Conservation (phyloP, 495 filamentous ascomycete genomes). For the Neurospora africana region DNA sequence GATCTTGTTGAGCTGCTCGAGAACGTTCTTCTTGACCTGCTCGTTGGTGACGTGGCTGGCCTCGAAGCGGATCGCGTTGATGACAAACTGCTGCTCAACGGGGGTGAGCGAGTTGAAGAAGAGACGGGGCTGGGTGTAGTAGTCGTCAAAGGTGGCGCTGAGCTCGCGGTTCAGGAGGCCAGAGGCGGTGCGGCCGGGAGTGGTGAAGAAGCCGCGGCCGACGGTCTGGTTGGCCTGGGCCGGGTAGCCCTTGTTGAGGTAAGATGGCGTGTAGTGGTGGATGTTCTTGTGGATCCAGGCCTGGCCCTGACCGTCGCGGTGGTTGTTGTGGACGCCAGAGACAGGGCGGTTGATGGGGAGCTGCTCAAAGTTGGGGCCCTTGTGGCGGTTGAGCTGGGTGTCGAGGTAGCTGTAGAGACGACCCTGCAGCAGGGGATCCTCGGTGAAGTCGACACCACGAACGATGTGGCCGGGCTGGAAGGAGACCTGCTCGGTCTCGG, state of each 20-base stretch:
- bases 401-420: constrained; percentile 68
- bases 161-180: constrained; percentile 48
- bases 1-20: constrained; percentile 61
- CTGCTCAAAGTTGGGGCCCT: constrained; percentile 67
- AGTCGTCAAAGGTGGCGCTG: constrained; percentile 59
- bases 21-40: constrained; percentile 50
- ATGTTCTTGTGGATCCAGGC: constrained; percentile 44
- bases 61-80: constrained; percentile 75
- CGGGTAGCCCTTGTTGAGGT: constrained; percentile 53
- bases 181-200: constrained; percentile 44
- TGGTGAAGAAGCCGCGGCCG: constrained; percentile 66
- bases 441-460: constrained; percentile 60
- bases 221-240: constrained; percentile 58
- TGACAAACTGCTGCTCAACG: constrained; percentile 63
- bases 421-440: constrained; percentile 64
- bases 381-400: constrained; percentile 62
- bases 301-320: constrained; percentile 52
- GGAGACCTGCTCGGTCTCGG: constrained; percentile 66
- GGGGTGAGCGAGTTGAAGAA: constrained; percentile 67
- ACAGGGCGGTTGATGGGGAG: constrained; percentile 62
- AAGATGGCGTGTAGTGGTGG: constrained; percentile 52
- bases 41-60: constrained; percentile 45
- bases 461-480: constrained; percentile 54
- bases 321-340: constrained; percentile 61
- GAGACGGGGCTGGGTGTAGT: constrained; percentile 65